Conservation (phyloP, 768 basidiomycete species). For the Leccinum subtestaceum region DNA sequence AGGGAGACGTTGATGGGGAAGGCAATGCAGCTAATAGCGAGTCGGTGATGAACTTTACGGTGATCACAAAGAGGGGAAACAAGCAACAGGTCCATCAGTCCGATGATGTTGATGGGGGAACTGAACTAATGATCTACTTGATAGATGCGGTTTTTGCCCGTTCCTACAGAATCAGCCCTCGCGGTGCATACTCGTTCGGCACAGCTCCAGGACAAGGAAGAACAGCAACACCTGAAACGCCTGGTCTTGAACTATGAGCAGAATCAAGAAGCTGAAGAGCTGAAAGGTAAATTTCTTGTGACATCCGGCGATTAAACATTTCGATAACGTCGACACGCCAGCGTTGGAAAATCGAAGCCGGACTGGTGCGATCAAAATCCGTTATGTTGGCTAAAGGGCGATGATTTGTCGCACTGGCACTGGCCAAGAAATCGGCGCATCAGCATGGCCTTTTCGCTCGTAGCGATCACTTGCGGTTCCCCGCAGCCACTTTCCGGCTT, state of each 20-base stretch:
- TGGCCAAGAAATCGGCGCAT: slow-evolving; percentile 19
- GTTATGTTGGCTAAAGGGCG: slow-evolving; percentile 59
- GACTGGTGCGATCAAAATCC: slow-evolving; percentile 69
- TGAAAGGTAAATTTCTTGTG: slow-evolving; percentile 52
- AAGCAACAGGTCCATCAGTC: slow-evolving; percentile 69
- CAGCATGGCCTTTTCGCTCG: slow-evolving; percentile 21
- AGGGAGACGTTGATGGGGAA: slow-evolving; percentile 46
- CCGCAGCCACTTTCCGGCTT: slow-evolving; percentile 21
- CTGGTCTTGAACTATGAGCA: slow-evolving; percentile 91
- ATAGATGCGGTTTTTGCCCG: slow-evolving; percentile 82
- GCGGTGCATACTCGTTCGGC: slow-evolving; percentile 90
- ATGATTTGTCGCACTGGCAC: slow-evolving; percentile 11
- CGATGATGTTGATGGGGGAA: slow-evolving; percentile 5
- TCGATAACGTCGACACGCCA: slow-evolving; percentile 23
- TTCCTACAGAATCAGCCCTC: slow-evolving; percentile 83
- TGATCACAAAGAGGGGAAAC: slow-evolving; percentile 90
- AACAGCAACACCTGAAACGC: slow-evolving; percentile 96
- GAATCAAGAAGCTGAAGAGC: slow-evolving; percentile 80
- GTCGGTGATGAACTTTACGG: slow-evolving; percentile 82
- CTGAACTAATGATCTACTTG: slow-evolving; percentile 8
- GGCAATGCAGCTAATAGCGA: slow-evolving; percentile 30
- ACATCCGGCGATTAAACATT: background rate
- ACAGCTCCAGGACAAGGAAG: slow-evolving; percentile 90
- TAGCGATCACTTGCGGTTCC: slow-evolving; percentile 20
- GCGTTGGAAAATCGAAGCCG: slow-evolving; percentile 71